Percentiles rank a stretch among this genome's conserved stretches.
phyloP scores from a whole-genome alignment of 2,329 filamentous ascomycete species.

The Cryoendolithus antarcticus region DNA sequence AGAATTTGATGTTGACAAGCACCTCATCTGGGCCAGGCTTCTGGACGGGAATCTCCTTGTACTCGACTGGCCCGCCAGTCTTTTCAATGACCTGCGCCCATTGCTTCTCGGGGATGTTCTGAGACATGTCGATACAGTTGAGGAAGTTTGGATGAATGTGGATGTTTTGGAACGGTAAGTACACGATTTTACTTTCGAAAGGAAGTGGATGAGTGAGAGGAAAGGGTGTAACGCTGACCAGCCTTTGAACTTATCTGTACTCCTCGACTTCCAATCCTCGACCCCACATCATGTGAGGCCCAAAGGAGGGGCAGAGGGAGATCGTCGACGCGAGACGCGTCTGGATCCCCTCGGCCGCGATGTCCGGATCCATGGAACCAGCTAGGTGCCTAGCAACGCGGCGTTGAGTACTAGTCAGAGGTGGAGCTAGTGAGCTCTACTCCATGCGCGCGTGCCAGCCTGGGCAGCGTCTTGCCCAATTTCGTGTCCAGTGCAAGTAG shows the following conservation, averaged over 20 bases:
- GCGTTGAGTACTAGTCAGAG: no score
- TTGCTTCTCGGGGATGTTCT: slow-evolving; percentile 63
- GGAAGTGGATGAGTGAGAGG: background rate
- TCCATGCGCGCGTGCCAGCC: no score
- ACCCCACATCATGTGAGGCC: slow-evolving; percentile 4
- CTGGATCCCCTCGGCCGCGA: no score
- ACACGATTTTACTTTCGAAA: background rate
- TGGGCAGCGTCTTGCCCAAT: no score
- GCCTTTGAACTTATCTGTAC: background rate
- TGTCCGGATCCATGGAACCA: no score
- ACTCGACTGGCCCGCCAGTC: slow-evolving; percentile 55
- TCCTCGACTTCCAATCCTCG: background rate
- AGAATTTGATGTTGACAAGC: slow-evolving; percentile 81
- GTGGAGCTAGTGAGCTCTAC: no score
- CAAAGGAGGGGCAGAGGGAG: slow-evolving; percentile 4
- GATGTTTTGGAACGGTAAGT: background rate
- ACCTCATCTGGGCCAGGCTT: slow-evolving; percentile 81
- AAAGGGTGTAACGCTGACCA: background rate
- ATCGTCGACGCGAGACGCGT: background rate
- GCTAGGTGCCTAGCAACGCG: no score
- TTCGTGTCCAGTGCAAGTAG: no score
- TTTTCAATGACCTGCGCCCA: slow-evolving; percentile 87
- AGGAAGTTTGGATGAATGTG: background rate
- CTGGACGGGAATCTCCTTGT: slow-evolving; percentile 71
- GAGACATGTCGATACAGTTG: background rate